Evolutionary conservation across 2,329 filamentous ascomycete genomes (phyloP), one percentile per base, ranked within the genome.

Genomic region (Elsinoe necatrix): DNA sequence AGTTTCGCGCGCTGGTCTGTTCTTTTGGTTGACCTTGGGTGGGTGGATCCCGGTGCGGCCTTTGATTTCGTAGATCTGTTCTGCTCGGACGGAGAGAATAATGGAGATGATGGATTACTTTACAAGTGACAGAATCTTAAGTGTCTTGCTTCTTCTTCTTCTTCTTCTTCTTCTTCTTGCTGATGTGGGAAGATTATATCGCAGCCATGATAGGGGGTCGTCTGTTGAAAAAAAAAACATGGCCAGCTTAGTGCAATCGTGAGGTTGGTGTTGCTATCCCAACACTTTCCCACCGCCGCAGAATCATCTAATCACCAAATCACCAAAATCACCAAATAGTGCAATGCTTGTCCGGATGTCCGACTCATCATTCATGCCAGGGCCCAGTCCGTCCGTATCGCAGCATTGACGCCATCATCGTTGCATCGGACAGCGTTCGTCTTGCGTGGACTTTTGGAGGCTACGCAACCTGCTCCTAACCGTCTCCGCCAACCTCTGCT

Each of bases 201-300:
- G 27, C 27, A 29, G 27, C 27, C 18, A 14, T 43, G 41, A 14
- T 3, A 23, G 9, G 21, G 16, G 18, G 9, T 23, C 18, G 11
- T 45, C 23, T 45, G 41, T n/a, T 14, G 12, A 20, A 45, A 25
- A 20, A 45, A 45, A 45, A 25, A 21, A 45, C 12, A 25, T 23
- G 41, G 41, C 21, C 18, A 25, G 41, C 20, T 20, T 14, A 23
- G 41, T 4, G n/a, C 41, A 25, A 23, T 12, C 23, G 12, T 45
- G 41, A 14, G 21, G 41, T 45, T 45, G 41, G 41, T 45, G 41
- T 45, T 45, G 41, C 41, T 45, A 45, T 45, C 41, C 41, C 41
- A 45, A 45, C 41, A 45, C 41, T 45, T 45, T 45, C 14, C 12
- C 4, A 12, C 18, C 20, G n/a, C 18, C 20, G 6, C 23, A 45